phyloP scores from a whole-genome alignment of 2,329 filamentous ascomycete species.

The Colletotrichum aenigma region DNA sequence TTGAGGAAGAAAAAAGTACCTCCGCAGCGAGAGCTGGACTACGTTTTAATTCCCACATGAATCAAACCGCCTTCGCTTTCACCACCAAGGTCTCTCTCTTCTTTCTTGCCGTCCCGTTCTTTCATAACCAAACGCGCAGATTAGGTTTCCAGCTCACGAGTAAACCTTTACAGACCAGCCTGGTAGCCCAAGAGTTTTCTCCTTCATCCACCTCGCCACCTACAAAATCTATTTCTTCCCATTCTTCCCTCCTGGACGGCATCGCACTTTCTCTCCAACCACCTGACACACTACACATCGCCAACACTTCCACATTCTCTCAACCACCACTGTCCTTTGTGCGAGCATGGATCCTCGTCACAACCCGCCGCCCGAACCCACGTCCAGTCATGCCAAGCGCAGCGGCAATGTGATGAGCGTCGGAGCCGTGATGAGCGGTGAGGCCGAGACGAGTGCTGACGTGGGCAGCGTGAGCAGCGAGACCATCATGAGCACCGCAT shows the following conservation, averaged over 20 bases:
- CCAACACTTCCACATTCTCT: background rate
- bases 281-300: background rate
- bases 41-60: fast-evolving
- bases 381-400: too few relatives aligned
- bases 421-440: too few relatives aligned
- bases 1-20: too few relatives aligned
- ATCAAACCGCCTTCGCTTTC: background rate
- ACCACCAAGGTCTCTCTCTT: background rate
- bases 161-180: background rate
- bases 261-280: background rate
- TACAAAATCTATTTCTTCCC: background rate
- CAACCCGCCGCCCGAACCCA: fast-evolving
- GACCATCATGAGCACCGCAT: too few relatives aligned
- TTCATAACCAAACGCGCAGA: background rate
- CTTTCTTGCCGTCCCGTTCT: background rate
- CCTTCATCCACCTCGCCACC: background rate
- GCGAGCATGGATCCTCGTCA: too few relatives aligned
- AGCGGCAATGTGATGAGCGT: too few relatives aligned
- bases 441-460: too few relatives aligned
- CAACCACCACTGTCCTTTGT: background rate
- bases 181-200: background rate
- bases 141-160: background rate
- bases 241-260: background rate
- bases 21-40: background rate
- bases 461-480: too few relatives aligned